These are phyloP conservation scores for Leccinellum albellum DNA, from an alignment of 768 basidiomycete genomes.

Conservation along the genomic window DNA sequence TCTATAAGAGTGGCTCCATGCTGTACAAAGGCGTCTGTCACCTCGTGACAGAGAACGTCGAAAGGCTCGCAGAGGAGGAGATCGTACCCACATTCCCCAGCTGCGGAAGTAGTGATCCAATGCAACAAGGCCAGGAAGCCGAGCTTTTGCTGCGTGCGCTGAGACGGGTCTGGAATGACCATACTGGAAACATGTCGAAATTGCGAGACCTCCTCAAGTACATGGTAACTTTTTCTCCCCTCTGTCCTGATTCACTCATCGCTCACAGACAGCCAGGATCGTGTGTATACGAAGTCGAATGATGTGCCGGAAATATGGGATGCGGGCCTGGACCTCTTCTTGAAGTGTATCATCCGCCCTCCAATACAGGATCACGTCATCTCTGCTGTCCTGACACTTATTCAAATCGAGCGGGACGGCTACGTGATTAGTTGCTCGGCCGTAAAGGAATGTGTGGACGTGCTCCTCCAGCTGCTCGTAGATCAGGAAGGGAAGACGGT, in stretches of 20 bases:
- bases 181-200: conserved; percentile 83
- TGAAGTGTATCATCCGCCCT: conserved; percentile 70
- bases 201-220: conserved; percentile 90
- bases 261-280: conserved; percentile 59
- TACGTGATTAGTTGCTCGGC: conserved; percentile 88
- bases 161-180: conserved; percentile 89
- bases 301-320: conserved; percentile 77
- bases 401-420: conserved; percentile 89
- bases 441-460: conserved; percentile 83
- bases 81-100: conserved; percentile 84
- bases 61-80: conserved; percentile 66
- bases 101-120: conserved; percentile 58
- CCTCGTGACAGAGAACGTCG: conserved; percentile 80
- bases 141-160: conserved; percentile 83
- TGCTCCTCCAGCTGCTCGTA: conserved; percentile 66
- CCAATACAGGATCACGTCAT: conserved; percentile 84
- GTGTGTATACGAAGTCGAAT: conserved; percentile 75
- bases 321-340: conserved; percentile 78
- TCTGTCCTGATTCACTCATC: not conserved
- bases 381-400: conserved; percentile 77
- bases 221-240: conserved; percentile 60
- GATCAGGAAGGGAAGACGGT: conserved; percentile 51
- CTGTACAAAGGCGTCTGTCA: conserved; percentile 82
- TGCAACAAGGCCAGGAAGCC: conserved; percentile 77
- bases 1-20: conserved; percentile 77